Evolutionary conservation across 257 asterid genomes (phyloP).

Genomic region (Leonotis leonurus): DNA sequence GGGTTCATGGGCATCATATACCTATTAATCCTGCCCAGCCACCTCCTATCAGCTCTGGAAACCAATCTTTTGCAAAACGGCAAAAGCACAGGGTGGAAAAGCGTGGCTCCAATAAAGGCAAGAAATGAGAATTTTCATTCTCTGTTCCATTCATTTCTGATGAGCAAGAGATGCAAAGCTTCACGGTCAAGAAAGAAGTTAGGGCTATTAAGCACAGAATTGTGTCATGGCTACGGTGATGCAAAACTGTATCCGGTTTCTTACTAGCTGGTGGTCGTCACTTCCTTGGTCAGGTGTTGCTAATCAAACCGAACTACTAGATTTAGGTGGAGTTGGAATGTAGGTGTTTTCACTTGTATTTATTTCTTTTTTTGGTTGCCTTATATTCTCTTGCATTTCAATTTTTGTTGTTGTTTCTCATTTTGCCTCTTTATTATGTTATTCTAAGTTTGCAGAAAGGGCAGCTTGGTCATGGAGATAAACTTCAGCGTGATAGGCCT

Average conservation of each 20-base stretch:
- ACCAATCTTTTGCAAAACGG: slow-evolving; percentile 32
- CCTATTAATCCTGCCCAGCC: slow-evolving; percentile 58
- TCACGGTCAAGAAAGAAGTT: slow-evolving; percentile 73
- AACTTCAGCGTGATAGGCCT: too few species aligned
- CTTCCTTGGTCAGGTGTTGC: too few species aligned
- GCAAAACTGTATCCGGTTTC: too few species aligned
- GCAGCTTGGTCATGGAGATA: too few species aligned
- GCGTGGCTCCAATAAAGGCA: slow-evolving; percentile 39
- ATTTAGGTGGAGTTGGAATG: slow-evolving; percentile 12
- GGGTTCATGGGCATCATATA: slow-evolving; percentile 89
- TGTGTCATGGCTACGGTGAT: not conserved
- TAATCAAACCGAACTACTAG: not conserved
- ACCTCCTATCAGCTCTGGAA: slow-evolving; percentile 40
- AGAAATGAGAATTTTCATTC: slow-evolving; percentile 25
- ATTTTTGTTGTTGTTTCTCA: too few species aligned
- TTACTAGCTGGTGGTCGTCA: too few species aligned
- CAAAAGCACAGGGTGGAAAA: slow-evolving; percentile 36
- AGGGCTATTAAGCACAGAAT: not conserved
- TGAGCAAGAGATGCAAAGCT: slow-evolving; percentile 78
- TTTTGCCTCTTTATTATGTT: too few species aligned
- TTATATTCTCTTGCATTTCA: too few species aligned
- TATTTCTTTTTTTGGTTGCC: not conserved
- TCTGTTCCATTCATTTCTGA: slow-evolving; percentile 34
- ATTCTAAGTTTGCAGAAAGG: too few species aligned
- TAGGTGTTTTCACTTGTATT: not conserved